Evolutionary conservation across 2,329 filamentous ascomycete species (phyloP).

Genomic region (Ascocoryne sarcoides): DNA sequence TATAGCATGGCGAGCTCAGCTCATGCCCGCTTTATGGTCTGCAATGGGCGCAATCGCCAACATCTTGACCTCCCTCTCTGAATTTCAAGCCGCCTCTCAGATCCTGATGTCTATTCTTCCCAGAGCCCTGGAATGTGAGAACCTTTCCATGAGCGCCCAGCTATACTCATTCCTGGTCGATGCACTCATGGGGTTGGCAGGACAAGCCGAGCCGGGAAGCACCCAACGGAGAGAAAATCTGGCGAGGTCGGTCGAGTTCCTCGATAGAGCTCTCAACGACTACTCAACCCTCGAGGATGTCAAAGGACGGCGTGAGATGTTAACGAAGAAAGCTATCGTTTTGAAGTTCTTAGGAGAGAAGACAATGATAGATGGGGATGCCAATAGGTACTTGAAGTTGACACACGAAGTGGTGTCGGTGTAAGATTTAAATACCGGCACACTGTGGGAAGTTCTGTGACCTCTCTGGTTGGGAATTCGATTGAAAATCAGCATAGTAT

Average conservation of each 20-base stretch:
- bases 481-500: too few species aligned
- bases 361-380: constrained; percentile 46
- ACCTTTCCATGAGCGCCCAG: constrained; percentile 45
- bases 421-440: too few species aligned
- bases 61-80: constrained; percentile 50
- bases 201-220: constrained; percentile 31
- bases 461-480: too few species aligned
- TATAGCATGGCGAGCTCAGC: constrained; percentile 48
- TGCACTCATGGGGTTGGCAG: constrained; percentile 55
- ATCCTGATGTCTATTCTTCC: constrained; percentile 55
- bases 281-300: constrained; percentile 51
- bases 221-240: constrained; percentile 39
- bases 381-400: constrained; percentile 43
- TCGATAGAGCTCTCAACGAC: constrained; percentile 32
- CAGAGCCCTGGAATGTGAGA: constrained; percentile 52
- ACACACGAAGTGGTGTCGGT: constrained; percentile 35
- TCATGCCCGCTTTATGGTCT: constrained; percentile 53
- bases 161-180: constrained; percentile 54
- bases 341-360: constrained; percentile 49
- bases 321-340: constrained; percentile 59
- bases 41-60: constrained; percentile 47
- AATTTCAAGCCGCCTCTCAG: constrained; percentile 47
- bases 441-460: too few species aligned
- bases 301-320: constrained; percentile 50
- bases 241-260: constrained; percentile 29